Conservation (phyloP, 1,284 basidiomycete genomes). For the Irpex sp. region DNA sequence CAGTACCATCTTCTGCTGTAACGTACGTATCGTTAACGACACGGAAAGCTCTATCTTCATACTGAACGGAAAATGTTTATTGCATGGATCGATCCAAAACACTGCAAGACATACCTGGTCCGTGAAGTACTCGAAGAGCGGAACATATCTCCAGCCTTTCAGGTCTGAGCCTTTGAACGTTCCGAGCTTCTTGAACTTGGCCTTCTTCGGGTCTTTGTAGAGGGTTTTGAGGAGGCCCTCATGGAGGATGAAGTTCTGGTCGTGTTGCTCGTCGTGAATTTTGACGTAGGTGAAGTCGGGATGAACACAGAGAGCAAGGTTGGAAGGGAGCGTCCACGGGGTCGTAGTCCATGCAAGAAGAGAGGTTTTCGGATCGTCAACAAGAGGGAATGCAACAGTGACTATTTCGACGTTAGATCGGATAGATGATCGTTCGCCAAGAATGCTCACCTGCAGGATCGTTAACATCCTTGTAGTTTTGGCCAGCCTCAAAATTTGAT, state of each 20-base stretch:
- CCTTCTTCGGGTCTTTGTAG: slow-evolving; percentile 98
- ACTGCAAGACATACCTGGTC: slow-evolving; percentile 59
- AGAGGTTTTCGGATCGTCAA: slow-evolving; percentile 88
- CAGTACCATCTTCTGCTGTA: slow-evolving; percentile 90
- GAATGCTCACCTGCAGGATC: slow-evolving; percentile 79
- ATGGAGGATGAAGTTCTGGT: slow-evolving; percentile 90
- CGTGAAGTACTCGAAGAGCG: slow-evolving; percentile 94
- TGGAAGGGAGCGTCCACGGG: slow-evolving; percentile 97
- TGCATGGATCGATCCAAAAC: too few species aligned
- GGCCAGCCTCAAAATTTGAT: slow-evolving; percentile 96
- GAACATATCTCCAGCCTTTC: slow-evolving; percentile 96
- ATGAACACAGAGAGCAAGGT: slow-evolving; percentile 93
- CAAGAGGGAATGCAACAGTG: slow-evolving; percentile 89
- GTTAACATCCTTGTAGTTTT: slow-evolving; percentile 89
- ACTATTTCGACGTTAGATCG: slow-evolving; percentile 39
- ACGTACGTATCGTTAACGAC: slow-evolving; percentile 93
- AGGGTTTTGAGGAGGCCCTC: slow-evolving; percentile 85
- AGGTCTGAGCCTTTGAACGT: slow-evolving; percentile 88
- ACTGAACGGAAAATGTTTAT: slow-evolving; percentile 40
- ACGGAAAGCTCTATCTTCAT: slow-evolving; percentile 87
- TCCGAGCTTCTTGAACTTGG: slow-evolving; percentile 90
- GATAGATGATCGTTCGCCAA: not conserved
- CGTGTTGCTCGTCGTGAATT: slow-evolving; percentile 87
- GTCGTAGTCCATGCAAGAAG: slow-evolving; percentile 99
- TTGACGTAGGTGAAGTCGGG: slow-evolving; percentile 97